Percentiles rank a stretch among this genome's conserved stretches.
Conservation (phyloP, 2,329 filamentous ascomycete species). For the Aspergillus sp. region DNA sequence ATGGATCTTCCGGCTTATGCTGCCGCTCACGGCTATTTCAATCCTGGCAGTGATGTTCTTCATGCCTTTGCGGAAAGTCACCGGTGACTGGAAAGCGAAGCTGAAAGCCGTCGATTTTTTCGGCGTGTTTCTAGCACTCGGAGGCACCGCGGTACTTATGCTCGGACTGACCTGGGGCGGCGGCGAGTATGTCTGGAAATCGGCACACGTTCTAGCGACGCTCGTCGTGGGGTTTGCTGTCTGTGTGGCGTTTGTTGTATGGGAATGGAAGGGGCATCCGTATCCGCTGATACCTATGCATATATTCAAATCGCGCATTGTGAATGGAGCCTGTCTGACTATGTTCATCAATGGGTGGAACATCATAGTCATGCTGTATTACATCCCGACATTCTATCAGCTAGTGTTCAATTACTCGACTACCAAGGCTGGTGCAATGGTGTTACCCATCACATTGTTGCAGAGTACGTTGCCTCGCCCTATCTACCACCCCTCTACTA, state of each 20-base stretch:
- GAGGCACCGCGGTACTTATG: constrained; percentile 49
- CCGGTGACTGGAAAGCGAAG: constrained; percentile 56
- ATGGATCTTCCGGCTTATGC: constrained; percentile 58
- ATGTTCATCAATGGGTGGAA: constrained; percentile 64
- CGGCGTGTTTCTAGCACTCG: constrained; percentile 51
- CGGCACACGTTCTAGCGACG: constrained; percentile 57
- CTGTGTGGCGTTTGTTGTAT: constrained; percentile 31
- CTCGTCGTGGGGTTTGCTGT: constrained; percentile 52
- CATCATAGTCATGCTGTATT: constrained; percentile 63
- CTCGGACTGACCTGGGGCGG: constrained; percentile 62
- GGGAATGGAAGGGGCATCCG: constrained; percentile 37
- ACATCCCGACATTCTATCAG: constrained; percentile 63
- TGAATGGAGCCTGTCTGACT: constrained; percentile 58
- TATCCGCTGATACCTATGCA: constrained; percentile 43
- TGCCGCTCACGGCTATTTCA: constrained; percentile 55
- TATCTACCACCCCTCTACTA: neutral
- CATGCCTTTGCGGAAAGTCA: constrained; percentile 59
- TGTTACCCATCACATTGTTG: constrained; percentile 52
- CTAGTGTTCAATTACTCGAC: constrained; percentile 52
- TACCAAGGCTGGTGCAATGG: constrained; percentile 52
- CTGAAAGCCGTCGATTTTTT: constrained; percentile 56
- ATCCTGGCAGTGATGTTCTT: constrained; percentile 55
- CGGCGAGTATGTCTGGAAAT: constrained; percentile 59
- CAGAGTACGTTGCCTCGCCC: constrained; percentile 39
- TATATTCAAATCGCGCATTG: constrained; percentile 57